Evolutionary conservation across 2,329 filamentous ascomycete genomes (phyloP).

Genomic region (Emericellopsis cladophorae): DNA sequence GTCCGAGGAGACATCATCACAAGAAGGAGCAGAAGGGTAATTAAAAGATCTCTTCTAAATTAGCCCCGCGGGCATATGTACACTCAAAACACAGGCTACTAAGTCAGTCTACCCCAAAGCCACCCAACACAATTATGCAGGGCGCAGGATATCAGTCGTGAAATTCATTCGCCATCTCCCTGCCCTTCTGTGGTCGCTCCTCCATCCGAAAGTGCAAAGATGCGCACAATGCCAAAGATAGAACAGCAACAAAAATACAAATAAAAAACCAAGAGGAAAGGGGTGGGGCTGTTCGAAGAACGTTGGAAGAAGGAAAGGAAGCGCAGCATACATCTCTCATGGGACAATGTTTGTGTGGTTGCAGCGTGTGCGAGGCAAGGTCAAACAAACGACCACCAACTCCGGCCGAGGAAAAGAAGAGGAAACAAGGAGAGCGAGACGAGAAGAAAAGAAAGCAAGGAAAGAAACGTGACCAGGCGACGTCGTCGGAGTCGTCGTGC

Average conservation of each 20-base stretch:
- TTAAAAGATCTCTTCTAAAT: not conserved
- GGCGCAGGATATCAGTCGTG: not conserved
- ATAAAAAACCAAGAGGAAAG: constrained; percentile 9
- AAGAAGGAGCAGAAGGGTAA: not conserved
- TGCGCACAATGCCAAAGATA: no score
- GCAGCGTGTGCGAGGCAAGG: not conserved
- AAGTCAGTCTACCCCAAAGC: not conserved
- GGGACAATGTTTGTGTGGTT: constrained; percentile 1
- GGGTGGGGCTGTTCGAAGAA: constrained; percentile 2
- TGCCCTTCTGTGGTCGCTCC: not conserved
- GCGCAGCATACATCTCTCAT: constrained; percentile 2
- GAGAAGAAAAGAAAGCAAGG: constrained; percentile 6
- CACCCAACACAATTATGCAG: not conserved
- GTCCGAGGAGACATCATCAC: constrained; percentile 20
- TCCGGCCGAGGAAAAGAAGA: constrained; percentile 4
- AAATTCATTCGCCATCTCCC: not conserved
- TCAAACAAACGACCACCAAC: constrained; percentile 1
- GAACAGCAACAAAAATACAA: not conserved
- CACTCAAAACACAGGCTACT: not conserved
- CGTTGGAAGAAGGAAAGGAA: constrained; percentile 10
- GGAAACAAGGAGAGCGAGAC: constrained; percentile 6
- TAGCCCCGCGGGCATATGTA: not conserved
- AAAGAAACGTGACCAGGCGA: constrained; percentile 5
- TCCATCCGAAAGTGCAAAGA: no score
- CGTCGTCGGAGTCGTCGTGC: constrained; percentile 2